These are phyloP conservation scores for Atkinsonella hypoxylon DNA, from an alignment of 2,329 filamentous ascomycete genomes.

Conservation along the genomic window DNA sequence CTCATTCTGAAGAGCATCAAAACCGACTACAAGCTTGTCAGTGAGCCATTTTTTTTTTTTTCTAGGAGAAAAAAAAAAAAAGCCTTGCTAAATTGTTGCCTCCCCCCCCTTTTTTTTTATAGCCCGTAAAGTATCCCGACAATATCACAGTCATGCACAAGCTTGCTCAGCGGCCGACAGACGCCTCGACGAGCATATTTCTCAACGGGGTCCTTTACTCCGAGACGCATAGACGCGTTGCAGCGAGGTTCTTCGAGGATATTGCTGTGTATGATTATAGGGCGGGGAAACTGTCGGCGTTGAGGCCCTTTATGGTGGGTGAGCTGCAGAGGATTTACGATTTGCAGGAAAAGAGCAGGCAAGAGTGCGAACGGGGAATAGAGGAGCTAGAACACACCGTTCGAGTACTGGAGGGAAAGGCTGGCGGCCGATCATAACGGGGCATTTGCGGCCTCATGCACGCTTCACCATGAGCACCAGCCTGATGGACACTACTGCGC, in stretches of 20 bases:
- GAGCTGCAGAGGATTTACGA: slow-evolving; percentile 23
- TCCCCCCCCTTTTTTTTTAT: too few species aligned
- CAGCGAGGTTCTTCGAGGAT: slow-evolving; percentile 58
- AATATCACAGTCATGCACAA: slow-evolving; percentile 75
- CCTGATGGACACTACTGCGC: too few species aligned
- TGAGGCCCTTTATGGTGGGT: slow-evolving; percentile 30
- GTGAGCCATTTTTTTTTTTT: slow-evolving; percentile 26
- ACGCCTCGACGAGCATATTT: slow-evolving; percentile 36
- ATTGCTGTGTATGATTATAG: slow-evolving; percentile 21
- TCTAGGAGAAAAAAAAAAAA: too few species aligned
- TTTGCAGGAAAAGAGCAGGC: slow-evolving; percentile 18
- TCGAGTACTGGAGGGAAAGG: slow-evolving; percentile 3
- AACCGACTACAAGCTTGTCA: slow-evolving; percentile 78
- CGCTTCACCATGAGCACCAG: not conserved
- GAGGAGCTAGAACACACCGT: slow-evolving; percentile 4
- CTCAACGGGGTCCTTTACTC: slow-evolving; percentile 58
- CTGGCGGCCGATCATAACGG: not conserved
- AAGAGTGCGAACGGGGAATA: slow-evolving; percentile 10
- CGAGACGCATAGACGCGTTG: slow-evolving; percentile 58
- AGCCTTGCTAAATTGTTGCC: too few species aligned
- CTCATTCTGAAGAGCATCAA: slow-evolving; percentile 71
- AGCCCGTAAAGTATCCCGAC: slow-evolving; percentile 80
- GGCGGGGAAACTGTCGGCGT: slow-evolving; percentile 21
- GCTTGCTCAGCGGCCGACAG: slow-evolving; percentile 40
- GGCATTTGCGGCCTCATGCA: not conserved